Conservation (phyloP, 495 filamentous ascomycete genomes). For the Ascodesmis nigricans region DNA sequence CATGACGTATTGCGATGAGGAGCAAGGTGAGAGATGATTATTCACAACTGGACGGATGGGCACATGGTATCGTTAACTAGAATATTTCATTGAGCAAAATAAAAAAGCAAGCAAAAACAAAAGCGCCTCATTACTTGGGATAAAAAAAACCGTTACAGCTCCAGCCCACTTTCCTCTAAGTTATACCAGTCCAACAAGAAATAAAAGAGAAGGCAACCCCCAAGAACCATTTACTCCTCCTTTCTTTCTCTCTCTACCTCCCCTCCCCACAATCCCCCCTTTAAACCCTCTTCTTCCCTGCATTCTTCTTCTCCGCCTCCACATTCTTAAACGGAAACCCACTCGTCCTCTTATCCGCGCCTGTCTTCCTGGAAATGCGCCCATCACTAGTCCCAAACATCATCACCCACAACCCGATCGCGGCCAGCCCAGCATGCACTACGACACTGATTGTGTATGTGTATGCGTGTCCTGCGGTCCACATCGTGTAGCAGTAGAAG, state of each 20-base stretch:
- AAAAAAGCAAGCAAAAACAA: too few relatives aligned
- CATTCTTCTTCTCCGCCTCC: conserved; percentile 39
- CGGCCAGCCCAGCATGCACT: conserved; percentile 32
- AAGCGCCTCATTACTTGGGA: too few relatives aligned
- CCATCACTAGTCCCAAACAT: conserved; percentile 47
- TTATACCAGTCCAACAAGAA: too few relatives aligned
- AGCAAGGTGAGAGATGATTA: too few relatives aligned
- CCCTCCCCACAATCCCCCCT: background rate
- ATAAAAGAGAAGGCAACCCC: too few relatives aligned
- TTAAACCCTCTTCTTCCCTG: conserved; percentile 23
- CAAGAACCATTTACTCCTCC: too few relatives aligned
- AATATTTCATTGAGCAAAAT: too few relatives aligned
- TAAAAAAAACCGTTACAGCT: too few relatives aligned
- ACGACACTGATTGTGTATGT: conserved; percentile 34
- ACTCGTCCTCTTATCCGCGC: conserved; percentile 55
- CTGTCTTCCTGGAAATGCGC: conserved; percentile 44
- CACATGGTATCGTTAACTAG: too few relatives aligned
- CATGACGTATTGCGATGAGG: too few relatives aligned
- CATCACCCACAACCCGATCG: conserved; percentile 48
- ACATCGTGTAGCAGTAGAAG: conserved; percentile 48
- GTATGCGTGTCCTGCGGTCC: conserved; percentile 29
- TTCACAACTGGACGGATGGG: too few relatives aligned
- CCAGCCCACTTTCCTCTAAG: too few relatives aligned
- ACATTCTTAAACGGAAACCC: conserved; percentile 67
- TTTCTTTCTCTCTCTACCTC: background rate